Conservation (phyloP, 2,329 filamentous ascomycete species). For the Apiospora pterosperma region DNA sequence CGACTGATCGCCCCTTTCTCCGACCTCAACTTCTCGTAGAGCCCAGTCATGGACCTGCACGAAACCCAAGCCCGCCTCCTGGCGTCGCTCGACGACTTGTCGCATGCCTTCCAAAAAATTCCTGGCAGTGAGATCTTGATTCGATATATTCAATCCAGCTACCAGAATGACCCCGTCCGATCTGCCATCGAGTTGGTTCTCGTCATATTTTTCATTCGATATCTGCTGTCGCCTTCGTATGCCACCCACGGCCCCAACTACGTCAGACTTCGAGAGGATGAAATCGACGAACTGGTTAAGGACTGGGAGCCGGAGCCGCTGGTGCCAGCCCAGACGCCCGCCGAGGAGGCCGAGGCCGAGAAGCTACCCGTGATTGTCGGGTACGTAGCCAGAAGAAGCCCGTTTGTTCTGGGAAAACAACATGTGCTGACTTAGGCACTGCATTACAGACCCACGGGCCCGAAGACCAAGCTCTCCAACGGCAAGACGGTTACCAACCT, state of each 20-base stretch:
- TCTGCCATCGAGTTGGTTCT: conserved; percentile 91
- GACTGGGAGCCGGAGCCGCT: conserved; percentile 96
- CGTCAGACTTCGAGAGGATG: conserved; percentile 87
- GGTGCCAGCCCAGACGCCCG: conserved; percentile 66
- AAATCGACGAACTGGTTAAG: conserved; percentile 94
- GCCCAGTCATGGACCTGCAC: conserved; percentile 56
- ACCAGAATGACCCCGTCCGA: conserved; percentile 94
- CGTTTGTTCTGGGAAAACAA: neutral
- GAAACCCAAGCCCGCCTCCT: conserved; percentile 54
- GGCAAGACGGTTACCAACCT: conserved; percentile 91
- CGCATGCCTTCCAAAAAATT: conserved; percentile 76
- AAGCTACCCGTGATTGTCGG: conserved; percentile 85
- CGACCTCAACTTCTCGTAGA: neutral
- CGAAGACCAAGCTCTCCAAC: conserved; percentile 83
- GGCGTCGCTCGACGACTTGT: conserved; percentile 48
- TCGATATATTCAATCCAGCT: conserved; percentile 94
- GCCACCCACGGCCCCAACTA: conserved; percentile 87
- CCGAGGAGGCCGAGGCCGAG: conserved; percentile 81
- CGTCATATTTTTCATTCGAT: conserved; percentile 92
- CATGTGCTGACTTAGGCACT: neutral
- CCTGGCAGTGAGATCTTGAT: conserved; percentile 92
- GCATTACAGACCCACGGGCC: conserved; percentile 70
- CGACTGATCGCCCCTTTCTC: neutral
- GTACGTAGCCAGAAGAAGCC: conserved; percentile 42
- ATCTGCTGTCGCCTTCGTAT: conserved; percentile 88